Conservation (phyloP, 305 asterid species). For the Solanum hybrid region DNA sequence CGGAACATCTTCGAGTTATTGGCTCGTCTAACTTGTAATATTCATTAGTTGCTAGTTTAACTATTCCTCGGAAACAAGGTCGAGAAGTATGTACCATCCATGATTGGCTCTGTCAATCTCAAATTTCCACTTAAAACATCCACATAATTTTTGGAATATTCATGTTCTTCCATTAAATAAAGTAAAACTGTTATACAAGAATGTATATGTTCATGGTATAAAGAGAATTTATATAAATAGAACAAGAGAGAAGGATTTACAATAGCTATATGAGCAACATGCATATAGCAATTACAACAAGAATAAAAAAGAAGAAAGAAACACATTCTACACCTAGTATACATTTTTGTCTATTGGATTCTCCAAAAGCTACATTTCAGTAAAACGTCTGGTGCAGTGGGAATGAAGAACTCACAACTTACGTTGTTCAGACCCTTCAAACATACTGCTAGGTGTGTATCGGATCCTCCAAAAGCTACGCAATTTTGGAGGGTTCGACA, state of each 20-base stretch:
- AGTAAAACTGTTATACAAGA: background rate
- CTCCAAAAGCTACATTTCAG: background rate
- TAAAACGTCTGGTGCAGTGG: background rate
- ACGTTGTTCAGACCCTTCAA: background rate
- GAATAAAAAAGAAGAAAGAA: background rate
- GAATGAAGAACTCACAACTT: background rate
- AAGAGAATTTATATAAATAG: background rate
- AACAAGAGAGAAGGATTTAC: constrained; percentile 8
- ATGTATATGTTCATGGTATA: background rate
- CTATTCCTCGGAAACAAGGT: background rate
- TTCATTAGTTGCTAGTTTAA: background rate
- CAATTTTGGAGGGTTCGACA: background rate
- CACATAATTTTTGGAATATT: background rate
- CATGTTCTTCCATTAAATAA: background rate
- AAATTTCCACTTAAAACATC: background rate
- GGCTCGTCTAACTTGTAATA: background rate
- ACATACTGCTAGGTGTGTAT: background rate
- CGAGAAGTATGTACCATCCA: background rate
- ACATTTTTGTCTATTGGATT: background rate
- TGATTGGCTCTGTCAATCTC: background rate
- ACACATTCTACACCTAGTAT: background rate
- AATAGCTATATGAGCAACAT: background rate
- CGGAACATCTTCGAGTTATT: background rate
- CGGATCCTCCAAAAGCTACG: background rate
- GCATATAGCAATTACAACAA: background rate